phyloP scores from a whole-genome alignment of 208 protist species.

The Leishmania braziliensis region DNA sequence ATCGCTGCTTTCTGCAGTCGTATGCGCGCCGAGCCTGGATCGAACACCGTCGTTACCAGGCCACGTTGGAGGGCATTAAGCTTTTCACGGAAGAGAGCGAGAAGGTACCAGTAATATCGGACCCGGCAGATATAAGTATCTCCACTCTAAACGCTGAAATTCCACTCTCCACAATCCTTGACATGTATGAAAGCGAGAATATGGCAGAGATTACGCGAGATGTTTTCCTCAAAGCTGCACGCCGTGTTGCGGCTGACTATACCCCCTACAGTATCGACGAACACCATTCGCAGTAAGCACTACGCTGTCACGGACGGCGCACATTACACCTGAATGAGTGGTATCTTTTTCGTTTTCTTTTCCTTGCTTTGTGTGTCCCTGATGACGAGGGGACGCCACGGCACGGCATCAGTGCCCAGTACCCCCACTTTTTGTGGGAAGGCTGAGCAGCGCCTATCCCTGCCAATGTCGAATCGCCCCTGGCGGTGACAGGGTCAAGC shows the following conservation, averaged over 20 bases:
- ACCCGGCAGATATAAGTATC: slow-evolving; percentile 29
- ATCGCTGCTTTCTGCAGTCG: slow-evolving; percentile 51
- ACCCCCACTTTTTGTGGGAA: not conserved
- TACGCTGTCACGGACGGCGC: not conserved
- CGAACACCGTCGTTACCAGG: slow-evolving; percentile 27
- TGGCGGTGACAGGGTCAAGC: not conserved
- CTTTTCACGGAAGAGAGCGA: slow-evolving; percentile 20
- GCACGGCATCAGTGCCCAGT: not conserved
- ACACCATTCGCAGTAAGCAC: not conserved
- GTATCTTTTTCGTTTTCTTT: slow-evolving; percentile 3
- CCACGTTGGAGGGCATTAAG: slow-evolving; percentile 28
- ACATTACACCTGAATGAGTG: not conserved
- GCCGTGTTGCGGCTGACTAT: slow-evolving; percentile 26
- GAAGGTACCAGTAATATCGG: slow-evolving; percentile 21
- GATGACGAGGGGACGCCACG: not conserved
- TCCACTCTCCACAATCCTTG: slow-evolving; percentile 34
- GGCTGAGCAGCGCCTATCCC: not conserved
- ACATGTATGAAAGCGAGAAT: slow-evolving; percentile 40
- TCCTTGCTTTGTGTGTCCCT: not conserved
- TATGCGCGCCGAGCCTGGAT: slow-evolving; percentile 50
- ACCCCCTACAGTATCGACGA: slow-evolving; percentile 1
- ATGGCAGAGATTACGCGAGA: slow-evolving; percentile 48
- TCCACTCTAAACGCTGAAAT: slow-evolving; percentile 25
- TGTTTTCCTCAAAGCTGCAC: slow-evolving; percentile 41
- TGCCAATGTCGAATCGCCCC: not conserved